Evolutionary conservation across 2,329 filamentous ascomycete genomes (phyloP), one percentile per base, ranked within the genome.

Genomic region (Colletotrichum ledebouriae): DNA sequence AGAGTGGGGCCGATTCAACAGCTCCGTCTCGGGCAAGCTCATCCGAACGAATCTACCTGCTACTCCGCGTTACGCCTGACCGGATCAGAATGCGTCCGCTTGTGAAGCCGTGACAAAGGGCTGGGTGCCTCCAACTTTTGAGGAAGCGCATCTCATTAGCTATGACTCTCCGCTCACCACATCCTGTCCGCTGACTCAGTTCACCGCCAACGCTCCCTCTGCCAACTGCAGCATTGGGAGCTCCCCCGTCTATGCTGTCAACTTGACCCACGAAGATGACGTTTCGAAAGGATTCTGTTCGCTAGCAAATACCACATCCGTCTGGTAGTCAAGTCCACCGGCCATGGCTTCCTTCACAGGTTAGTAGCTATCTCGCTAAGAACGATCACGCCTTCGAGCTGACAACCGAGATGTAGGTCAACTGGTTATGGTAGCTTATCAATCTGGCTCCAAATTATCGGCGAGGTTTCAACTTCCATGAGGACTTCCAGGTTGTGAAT

Each of bases 41-140:
- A 78, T 89, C 34, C 78, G 77, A 1, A 87, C 84, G 0, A 75
- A 83, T 1, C 86, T 87, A 1, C 72, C 87, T 6, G 87, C 79
- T 2, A 53, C 61, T 9, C 61, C 61, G n/a, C 59, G 61, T 33
- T 64, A 64, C 44, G 33, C 60, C 25, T 53, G 62, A 20, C 47
- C 55, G 15, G 37, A 4, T 6, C 47, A 39, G 11, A 55, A 65
- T 55, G 62, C 55, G 1, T 13, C 55, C 9, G 47, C 47, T 7
- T 65, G 62, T 11, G 46, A 46, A 53, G 47, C 29, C 6, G 62
- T 59, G 2, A 65, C 62, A 20, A 20, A 53, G 25, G 55, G 47
- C 7, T 65, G 62, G 62, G 53, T 10, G 4, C 53, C 37, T 3
- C 11, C 62, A 15, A 17, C 10, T 22, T 65, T 59, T 13, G 47